These are phyloP conservation scores for Calonectria ilicicola DNA, from an alignment of 2,329 filamentous ascomycete species.

Conservation along the genomic window DNA sequence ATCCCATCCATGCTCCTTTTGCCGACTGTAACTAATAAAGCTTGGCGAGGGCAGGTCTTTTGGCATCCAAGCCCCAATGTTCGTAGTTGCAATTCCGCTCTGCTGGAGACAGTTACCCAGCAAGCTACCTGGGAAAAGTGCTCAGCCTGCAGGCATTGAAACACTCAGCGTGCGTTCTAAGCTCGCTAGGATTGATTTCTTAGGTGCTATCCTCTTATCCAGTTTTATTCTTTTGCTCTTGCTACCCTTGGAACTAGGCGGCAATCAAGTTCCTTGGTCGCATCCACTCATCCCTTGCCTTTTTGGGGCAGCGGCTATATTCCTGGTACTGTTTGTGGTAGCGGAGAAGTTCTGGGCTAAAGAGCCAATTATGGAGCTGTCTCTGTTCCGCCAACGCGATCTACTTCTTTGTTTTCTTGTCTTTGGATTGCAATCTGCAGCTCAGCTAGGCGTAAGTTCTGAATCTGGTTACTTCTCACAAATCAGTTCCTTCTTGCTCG, in stretches of 20 bases:
- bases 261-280: conserved; percentile 1
- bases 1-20: too few species aligned
- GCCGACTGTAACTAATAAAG: not conserved
- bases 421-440: not conserved
- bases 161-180: not conserved
- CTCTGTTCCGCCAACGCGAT: not conserved
- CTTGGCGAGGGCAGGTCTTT: not conserved
- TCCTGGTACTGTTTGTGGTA: not conserved
- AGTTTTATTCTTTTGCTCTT: not conserved
- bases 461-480: too few species aligned
- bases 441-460: not conserved
- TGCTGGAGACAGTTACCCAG: not conserved
- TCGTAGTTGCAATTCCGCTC: not conserved
- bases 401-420: not conserved
- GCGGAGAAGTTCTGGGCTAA: not conserved
- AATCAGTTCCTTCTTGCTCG: too few species aligned
- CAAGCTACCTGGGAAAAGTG: not conserved
- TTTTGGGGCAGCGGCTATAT: not conserved
- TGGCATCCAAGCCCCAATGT: conserved; percentile 7
- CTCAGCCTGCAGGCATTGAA: not conserved
- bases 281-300: conserved; percentile 5
- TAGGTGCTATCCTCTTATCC: not conserved
- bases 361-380: not conserved
- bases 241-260: not conserved
- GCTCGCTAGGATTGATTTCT: not conserved